Conservation (phyloP, 2,329 filamentous ascomycete genomes). For the Teratosphaeria gauchensis region DNA sequence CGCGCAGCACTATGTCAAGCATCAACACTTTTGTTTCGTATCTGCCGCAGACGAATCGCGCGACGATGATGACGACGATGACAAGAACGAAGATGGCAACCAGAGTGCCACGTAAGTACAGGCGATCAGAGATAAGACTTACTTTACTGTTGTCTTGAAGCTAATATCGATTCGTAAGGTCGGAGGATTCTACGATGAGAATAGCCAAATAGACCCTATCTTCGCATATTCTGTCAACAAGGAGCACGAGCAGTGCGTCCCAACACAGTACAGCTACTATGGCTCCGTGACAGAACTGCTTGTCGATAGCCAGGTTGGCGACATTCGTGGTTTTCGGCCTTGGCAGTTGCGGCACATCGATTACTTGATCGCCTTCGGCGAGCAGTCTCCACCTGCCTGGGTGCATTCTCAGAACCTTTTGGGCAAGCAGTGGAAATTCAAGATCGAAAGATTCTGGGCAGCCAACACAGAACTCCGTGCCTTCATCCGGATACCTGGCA, state of each 20-base stretch:
- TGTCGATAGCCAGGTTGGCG: not conserved
- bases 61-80: not conserved
- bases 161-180: not conserved
- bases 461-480: not conserved
- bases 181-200: not conserved
- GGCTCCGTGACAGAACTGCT: not conserved
- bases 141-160: not conserved
- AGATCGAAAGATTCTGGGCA: not conserved
- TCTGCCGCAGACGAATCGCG: not conserved
- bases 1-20: not conserved
- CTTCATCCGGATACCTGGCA: not conserved
- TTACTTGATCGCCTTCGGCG: not conserved
- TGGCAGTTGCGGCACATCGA: not conserved
- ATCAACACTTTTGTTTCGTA: not conserved
- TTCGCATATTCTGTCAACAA: not conserved
- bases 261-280: not conserved
- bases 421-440: not conserved
- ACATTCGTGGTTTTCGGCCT: not conserved
- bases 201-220: not conserved
- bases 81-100: not conserved
- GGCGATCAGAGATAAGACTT: not conserved
- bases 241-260: not conserved
- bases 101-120: not conserved
- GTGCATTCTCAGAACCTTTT: not conserved
- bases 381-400: not conserved